Base-by-base conservation (phyloP, 495 filamentous ascomycete species). In the Choiromyces venosus region DNA sequence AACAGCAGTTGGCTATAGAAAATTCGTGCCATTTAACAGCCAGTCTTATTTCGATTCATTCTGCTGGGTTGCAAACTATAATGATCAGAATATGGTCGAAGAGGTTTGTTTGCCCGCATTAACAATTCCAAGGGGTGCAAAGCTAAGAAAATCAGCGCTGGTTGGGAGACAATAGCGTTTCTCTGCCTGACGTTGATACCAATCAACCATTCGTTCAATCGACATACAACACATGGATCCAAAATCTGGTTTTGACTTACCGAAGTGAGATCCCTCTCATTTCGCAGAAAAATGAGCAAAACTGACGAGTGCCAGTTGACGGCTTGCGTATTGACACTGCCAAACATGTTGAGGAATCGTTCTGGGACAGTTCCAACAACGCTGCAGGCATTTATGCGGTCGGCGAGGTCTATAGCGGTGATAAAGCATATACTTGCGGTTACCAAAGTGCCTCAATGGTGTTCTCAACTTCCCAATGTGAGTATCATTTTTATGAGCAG, bases 261-360 rank as follows among this genome's bases (percentile, higher is more conserved):
- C 86, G 84, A 39, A 90, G 72, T 74, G 33, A 64, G 67, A 38
- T 38, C 38, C 36, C 21, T 8, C 25, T 35, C 42, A 21, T 29
- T 21, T 37, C 35, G n/a, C n/a, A n/a, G n/a, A n/a, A n/a, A n/a
- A n/a, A n/a, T n/a, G n/a, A n/a, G n/a, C 16, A 9, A 44, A 7
- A 42, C 16, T 66, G 37, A 81, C 81, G 74, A 40, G 67, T 35
- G 25, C 25, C 65, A 82, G 83, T 95, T 73, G 92, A 96, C 76
- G 92, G 90, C 2, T 85, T 96, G 44, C 88, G 92, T 19, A 84
- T 94, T 44, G 92, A 94, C 81, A 91, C 89, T 14, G 90, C 86
- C n/a, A 89, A 88, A 73, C 87, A 95, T 74, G 88, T 92, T 56
- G 85, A 89, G 73, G 86, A 86, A 56, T 84, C 83, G 37, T 94